Evolutionary conservation across 129 eudicot species (phyloP), one percentile per base, ranked within the genome.

Genomic region (Deinandra increscens): DNA sequence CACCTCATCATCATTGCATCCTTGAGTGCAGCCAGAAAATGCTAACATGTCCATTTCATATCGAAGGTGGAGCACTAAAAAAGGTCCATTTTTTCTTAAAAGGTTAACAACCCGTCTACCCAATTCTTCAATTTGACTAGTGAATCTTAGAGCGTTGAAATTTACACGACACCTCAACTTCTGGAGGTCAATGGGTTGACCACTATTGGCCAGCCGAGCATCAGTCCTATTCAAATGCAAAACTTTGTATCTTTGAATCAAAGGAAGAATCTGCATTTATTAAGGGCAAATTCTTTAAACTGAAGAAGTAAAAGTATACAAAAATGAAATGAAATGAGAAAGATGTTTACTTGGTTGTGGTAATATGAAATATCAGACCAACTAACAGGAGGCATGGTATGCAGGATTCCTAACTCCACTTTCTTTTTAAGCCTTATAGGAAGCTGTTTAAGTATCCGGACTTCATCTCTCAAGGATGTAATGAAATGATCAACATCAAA

Each of bases 41-140:
- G 99, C 99, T 48, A 94, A 76, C 99, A 94, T 94, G 65, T 94
- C 99, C 97, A 89, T 94, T 82, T 94, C 99, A 20, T 89, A 94
- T 79, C 99, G 78, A 62, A 94, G 96, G 68, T 94, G 99, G 70
- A 94, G 97, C 37, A 94, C 99, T 41, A 94, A 55, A 77, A 89
- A 94, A 12, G 93, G 91, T 68, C 99, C 99, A 2, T 82, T 87
- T 80, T 87, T 82, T 67, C 93, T 82, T 7, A 94, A 75, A 66
- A 94, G 77, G 46, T 81, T 85, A 51, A 94, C 79, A 23, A 90
- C 91, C 78, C 84, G 84, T 81, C 75, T 78, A 4, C 97, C 97
- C 78, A 94, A 66, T 81, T 90, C 96, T 79, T 94, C 99, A 50
- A 94, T 94, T 67, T 85, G 97, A 66, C 84, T 45, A 26, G 99